A percentile compares a stretch with the other conserved stretches of the same genome.
Evolutionary conservation across 352 stramenopile species (phyloP).

Genomic region (Globisporangium cylindrosporum): DNA sequence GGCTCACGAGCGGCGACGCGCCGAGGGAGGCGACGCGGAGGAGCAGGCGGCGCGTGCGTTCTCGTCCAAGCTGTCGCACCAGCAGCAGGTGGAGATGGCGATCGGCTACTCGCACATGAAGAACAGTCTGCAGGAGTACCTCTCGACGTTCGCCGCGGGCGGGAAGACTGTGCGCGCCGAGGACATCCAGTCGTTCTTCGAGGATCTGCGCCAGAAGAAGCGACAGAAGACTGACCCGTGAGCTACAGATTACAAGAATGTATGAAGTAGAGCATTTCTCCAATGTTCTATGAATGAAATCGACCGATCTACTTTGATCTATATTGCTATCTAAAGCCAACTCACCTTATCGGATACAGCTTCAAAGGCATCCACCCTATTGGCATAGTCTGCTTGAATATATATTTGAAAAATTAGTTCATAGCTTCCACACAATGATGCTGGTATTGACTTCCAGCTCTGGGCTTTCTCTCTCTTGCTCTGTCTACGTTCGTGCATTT

Average conservation of each 20-base stretch:
- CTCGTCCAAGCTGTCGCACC: constrained; percentile 52
- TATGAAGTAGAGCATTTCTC: neutral
- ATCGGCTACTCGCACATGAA: constrained; percentile 76
- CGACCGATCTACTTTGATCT: too few relatives aligned
- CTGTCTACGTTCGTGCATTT: constrained; percentile 1
- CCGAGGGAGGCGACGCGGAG: constrained; percentile 34
- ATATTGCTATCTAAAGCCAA: too few relatives aligned
- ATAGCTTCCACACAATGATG: too few relatives aligned
- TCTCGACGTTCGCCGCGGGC: constrained; percentile 50
- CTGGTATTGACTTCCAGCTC: too few relatives aligned
- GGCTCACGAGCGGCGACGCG: constrained; percentile 20
- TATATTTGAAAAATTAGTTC: neutral
- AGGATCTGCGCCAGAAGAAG: constrained; percentile 50
- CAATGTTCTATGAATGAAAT: too few relatives aligned
- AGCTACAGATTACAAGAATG: constrained; percentile 5
- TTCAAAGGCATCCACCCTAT: too few relatives aligned
- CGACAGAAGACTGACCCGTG: constrained; percentile 42
- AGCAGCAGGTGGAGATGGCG: constrained; percentile 75
- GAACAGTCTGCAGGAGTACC: constrained; percentile 61
- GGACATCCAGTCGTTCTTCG: constrained; percentile 71
- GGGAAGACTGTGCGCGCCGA: constrained; percentile 67
- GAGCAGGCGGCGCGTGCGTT: constrained; percentile 48
- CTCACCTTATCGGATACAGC: too few relatives aligned
- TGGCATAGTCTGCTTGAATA: neutral
- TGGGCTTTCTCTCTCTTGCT: neutral